phyloP scores from a whole-genome alignment of 371 early-diverging fungal species.

The Mortierella sp. region DNA sequence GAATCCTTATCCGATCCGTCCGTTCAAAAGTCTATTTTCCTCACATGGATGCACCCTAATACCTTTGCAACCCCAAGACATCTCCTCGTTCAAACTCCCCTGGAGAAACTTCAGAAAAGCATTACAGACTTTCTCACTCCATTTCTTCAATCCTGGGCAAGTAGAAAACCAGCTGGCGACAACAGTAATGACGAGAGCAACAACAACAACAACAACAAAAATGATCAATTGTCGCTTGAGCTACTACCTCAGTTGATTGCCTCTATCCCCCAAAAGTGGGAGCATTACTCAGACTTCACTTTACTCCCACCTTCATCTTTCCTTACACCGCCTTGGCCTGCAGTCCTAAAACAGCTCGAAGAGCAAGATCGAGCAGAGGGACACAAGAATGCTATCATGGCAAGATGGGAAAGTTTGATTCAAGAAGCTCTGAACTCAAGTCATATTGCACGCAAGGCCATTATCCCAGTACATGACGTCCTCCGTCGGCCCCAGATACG shows the following conservation, averaged over 20 bases:
- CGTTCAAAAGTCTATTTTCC: constrained; percentile 21
- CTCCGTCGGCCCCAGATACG: constrained; percentile 56
- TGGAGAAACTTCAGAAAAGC: constrained; percentile 32
- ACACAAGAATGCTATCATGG: constrained; percentile 5
- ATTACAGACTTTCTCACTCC: constrained; percentile 27
- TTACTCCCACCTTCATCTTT: constrained; percentile 52
- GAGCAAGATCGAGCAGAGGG: constrained; percentile 20
- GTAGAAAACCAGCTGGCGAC: background rate
- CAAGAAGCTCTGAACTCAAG: constrained; percentile 31
- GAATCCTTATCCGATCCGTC: constrained; percentile 15
- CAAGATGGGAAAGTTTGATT: constrained; percentile 27
- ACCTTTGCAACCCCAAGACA: constrained; percentile 40
- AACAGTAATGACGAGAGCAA: background rate
- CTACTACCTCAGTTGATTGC: constrained; percentile 27
- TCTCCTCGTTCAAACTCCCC: constrained; percentile 45
- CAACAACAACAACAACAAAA: background rate
- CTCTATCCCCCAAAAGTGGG: constrained; percentile 57
- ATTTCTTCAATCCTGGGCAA: constrained; percentile 24
- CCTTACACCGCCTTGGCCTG: constrained; percentile 40
- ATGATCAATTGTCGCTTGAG: constrained; percentile 4
- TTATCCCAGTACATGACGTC: constrained; percentile 56
- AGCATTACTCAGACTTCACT: constrained; percentile 54
- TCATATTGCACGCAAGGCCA: constrained; percentile 56
- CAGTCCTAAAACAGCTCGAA: constrained; percentile 16
- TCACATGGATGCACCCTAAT: constrained; percentile 14